Evolutionary conservation across 306 rosid genomes (phyloP).

Genomic region (Aeschynomene evenia): DNA sequence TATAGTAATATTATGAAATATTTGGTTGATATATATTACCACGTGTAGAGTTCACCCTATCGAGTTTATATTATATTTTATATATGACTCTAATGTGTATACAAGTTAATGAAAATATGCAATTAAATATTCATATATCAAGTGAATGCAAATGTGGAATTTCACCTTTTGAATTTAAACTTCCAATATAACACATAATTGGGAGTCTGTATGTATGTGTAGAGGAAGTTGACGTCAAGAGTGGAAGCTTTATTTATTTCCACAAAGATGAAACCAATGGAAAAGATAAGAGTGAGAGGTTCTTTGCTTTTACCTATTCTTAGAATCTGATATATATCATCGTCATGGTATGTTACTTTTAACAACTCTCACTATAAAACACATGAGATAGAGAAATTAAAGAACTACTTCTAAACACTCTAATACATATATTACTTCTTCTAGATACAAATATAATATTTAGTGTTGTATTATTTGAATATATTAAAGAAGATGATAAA

Average conservation of each 20-base stretch:
- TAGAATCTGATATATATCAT: constrained; percentile 33
- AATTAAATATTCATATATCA: neutral
- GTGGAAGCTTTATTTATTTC: constrained; percentile 45
- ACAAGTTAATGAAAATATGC: constrained; percentile 14
- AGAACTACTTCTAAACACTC: constrained; percentile 9
- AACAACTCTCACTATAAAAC: constrained; percentile 11
- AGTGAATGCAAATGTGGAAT: too few relatives aligned
- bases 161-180: constrained; percentile 34
- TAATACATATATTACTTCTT: constrained; percentile 20
- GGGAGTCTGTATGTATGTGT: constrained; percentile 37
- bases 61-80: too few relatives aligned
- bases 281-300: constrained; percentile 23
- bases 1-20: too few relatives aligned
- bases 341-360: constrained; percentile 36
- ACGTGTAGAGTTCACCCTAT: too few relatives aligned
- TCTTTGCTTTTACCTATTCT: constrained; percentile 31
- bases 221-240: constrained; percentile 36
- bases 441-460: neutral
- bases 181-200: constrained; percentile 32
- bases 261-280: constrained; percentile 34
- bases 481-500: too few relatives aligned
- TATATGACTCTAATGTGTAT: too few relatives aligned
- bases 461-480: too few relatives aligned
- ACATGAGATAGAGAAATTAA: neutral
- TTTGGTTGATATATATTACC: too few relatives aligned